These are phyloP conservation scores for Fusarium buharicum DNA, from an alignment of 2,329 filamentous ascomycete species.

Conservation along the genomic window DNA sequence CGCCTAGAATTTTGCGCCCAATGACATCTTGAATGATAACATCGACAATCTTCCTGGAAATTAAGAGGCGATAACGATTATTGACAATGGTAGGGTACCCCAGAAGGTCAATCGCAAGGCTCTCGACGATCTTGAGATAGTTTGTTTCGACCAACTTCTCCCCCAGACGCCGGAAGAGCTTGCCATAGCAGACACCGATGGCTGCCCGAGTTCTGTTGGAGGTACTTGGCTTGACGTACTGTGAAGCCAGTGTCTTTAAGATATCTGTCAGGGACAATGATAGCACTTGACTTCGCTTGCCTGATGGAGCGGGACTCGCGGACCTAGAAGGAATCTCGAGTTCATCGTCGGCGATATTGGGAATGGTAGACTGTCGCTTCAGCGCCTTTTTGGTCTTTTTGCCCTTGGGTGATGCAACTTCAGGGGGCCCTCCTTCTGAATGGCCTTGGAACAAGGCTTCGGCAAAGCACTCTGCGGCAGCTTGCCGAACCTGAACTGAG, in stretches of 20 bases:
- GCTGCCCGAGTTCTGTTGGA: slow-evolving; percentile 84
- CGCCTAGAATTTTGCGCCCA: slow-evolving; percentile 82
- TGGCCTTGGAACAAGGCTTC: slow-evolving; percentile 85
- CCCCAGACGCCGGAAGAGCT: slow-evolving; percentile 80
- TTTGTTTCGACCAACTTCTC: slow-evolving; percentile 84
- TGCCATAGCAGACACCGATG: slow-evolving; percentile 87
- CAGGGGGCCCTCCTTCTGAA: slow-evolving; percentile 58
- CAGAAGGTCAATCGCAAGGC: slow-evolving; percentile 82
- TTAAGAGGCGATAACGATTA: slow-evolving; percentile 88
- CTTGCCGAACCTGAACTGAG: slow-evolving; percentile 79
- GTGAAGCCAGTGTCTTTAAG: slow-evolving; percentile 78
- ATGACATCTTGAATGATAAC: slow-evolving; percentile 86
- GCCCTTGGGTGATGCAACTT: slow-evolving; percentile 65
- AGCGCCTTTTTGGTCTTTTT: slow-evolving; percentile 74
- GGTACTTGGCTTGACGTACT: slow-evolving; percentile 82
- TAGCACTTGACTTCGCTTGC: slow-evolving; percentile 77
- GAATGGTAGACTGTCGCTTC: slow-evolving; percentile 69
- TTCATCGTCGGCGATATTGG: slow-evolving; percentile 73
- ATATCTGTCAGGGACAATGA: slow-evolving; percentile 81
- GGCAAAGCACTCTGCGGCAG: slow-evolving; percentile 86
- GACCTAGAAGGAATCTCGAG: slow-evolving; percentile 75
- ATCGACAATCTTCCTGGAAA: slow-evolving; percentile 85
- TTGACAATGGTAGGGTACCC: slow-evolving; percentile 79
- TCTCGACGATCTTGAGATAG: slow-evolving; percentile 83
- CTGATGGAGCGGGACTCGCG: slow-evolving; percentile 75